A percentile compares a stretch with the other conserved stretches of the same genome.
phyloP scores from a whole-genome alignment of 2,329 filamentous ascomycete genomes.

The Cryphonectria radicalis region DNA sequence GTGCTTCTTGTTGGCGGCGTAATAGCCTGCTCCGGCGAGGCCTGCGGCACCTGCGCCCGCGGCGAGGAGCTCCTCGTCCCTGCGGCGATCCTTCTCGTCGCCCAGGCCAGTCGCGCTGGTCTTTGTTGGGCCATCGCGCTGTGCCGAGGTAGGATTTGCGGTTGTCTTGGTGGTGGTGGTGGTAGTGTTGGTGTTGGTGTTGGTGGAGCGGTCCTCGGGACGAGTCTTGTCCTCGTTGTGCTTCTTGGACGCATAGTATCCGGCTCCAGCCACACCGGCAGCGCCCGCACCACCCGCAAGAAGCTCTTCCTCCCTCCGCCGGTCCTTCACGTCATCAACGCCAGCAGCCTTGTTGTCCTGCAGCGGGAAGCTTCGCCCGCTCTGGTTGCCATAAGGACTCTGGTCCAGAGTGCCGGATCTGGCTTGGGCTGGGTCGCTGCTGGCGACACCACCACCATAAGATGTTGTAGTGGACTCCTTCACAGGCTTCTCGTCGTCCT shows the following conservation, averaged over 20 bases:
- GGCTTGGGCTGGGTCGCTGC: not conserved
- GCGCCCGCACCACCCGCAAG: conserved; percentile 18
- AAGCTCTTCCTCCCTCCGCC: not conserved
- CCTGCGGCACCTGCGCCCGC: conserved; percentile 21
- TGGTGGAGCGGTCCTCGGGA: not conserved
- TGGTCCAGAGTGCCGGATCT: not conserved
- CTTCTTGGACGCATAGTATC: conserved; percentile 14
- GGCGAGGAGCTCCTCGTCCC: conserved; percentile 10
- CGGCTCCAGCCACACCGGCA: conserved; percentile 16
- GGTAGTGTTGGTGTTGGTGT: not conserved
- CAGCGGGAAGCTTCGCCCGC: not conserved
- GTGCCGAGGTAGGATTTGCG: not conserved
- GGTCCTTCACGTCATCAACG: not conserved
- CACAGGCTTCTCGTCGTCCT: not conserved
- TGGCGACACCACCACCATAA: not conserved
- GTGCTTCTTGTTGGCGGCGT: not conserved
- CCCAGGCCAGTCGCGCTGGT: not conserved
- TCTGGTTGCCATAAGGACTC: not conserved
- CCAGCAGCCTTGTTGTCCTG: conserved; percentile 7
- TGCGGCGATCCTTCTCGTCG: not conserved
- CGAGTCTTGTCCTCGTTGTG: conserved; percentile 4
- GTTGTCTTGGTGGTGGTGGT: not conserved
- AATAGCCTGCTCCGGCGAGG: conserved; percentile 18
- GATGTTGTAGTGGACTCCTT: not conserved
- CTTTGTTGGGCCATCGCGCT: not conserved